Evolutionary conservation across 2,329 filamentous ascomycete genomes (phyloP), one percentile per base, ranked within the genome.

Genomic region (Paracorniculantispora psalliotae): DNA sequence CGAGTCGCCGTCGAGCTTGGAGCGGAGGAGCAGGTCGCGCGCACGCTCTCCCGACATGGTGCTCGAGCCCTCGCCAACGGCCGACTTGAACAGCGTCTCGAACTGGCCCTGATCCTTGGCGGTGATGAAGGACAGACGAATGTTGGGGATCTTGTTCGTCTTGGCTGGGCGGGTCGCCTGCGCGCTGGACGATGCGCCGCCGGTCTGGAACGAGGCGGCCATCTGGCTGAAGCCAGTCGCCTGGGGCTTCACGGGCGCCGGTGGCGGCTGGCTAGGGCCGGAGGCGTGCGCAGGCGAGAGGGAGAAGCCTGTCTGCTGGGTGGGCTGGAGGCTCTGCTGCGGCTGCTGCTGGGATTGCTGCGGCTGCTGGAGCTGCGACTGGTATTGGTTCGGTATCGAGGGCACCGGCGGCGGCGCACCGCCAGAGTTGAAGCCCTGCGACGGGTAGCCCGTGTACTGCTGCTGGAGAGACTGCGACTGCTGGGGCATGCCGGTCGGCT

Each of bases 71-170:
- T 92, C 88, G 35, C 92, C 91, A 37, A 93, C 91, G 15, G 94
- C 93, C 58, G 92, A 96, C 77, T 94, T 97, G 80, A 99, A 99
- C 44, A 99, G 78, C 59, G 94, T 94, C 78, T 99, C 94, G 67
- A 99, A 99, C 76, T 96, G 97, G 68, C 91, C 84, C 75, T 99
- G 94, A 71, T 99, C 94, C 68, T 89, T 86, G 26, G 91, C 92
- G 2, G 93, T 97, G 69, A 99, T 96, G 73, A 99, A 99, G 3
- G 92, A 96, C 62, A 99, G 77, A 52, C 94, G 84, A 64, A 97
- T 96, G 71, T 90, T 97, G 28, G 94, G 94, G 59, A 99, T 97
- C 77, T 89, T 94, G 66, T 83, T 87, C 46, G 79, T 72, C 67
- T 84, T 86, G 59, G 77, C 73, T 8, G 77, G 71, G 61, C 78